Conservation (phyloP, 495 filamentous ascomycete genomes). For the Cenococcum geophilum region DNA sequence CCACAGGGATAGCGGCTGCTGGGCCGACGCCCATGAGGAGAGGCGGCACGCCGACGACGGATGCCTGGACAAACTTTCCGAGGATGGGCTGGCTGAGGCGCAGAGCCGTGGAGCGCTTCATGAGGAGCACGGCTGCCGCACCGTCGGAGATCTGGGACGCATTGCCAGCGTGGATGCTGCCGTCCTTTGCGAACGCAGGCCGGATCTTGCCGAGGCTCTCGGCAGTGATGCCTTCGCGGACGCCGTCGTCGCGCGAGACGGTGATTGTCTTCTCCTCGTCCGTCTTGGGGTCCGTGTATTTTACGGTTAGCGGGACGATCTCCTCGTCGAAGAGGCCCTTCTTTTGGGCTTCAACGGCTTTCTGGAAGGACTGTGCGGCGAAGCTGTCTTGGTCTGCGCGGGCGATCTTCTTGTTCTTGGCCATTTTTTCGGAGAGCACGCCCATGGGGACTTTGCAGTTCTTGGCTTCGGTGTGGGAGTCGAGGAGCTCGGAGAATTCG, state of each 20-base stretch:
- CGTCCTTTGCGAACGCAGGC: constrained; percentile 85
- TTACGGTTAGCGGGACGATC: constrained; percentile 78
- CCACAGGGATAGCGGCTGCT: constrained; percentile 92
- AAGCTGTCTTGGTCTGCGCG: constrained; percentile 79
- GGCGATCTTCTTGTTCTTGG: constrained; percentile 67
- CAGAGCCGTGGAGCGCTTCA: constrained; percentile 91
- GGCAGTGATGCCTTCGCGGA: constrained; percentile 76
- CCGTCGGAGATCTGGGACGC: constrained; percentile 93
- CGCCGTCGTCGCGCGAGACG: constrained; percentile 81
- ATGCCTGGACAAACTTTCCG: constrained; percentile 80
- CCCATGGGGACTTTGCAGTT: constrained; percentile 99
- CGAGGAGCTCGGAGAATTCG: constrained; percentile 90
- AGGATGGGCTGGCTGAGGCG: constrained; percentile 80
- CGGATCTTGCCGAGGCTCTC: constrained; percentile 85
- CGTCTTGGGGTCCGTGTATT: constrained; percentile 82
- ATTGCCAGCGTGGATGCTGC: constrained; percentile 92
- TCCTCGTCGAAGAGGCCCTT: constrained; percentile 88
- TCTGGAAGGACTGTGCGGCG: constrained; percentile 82
- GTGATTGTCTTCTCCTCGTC: constrained; percentile 78
- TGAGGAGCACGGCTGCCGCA: constrained; percentile 88
- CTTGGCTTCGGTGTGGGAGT: constrained; percentile 71
- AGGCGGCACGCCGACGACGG: constrained; percentile 82
- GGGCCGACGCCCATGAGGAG: constrained; percentile 94
- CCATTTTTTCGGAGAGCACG: constrained; percentile 89
- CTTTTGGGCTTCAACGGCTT: constrained; percentile 79